phyloP scores from a whole-genome alignment of 208 protist species.

The Naegleria fowleri region DNA sequence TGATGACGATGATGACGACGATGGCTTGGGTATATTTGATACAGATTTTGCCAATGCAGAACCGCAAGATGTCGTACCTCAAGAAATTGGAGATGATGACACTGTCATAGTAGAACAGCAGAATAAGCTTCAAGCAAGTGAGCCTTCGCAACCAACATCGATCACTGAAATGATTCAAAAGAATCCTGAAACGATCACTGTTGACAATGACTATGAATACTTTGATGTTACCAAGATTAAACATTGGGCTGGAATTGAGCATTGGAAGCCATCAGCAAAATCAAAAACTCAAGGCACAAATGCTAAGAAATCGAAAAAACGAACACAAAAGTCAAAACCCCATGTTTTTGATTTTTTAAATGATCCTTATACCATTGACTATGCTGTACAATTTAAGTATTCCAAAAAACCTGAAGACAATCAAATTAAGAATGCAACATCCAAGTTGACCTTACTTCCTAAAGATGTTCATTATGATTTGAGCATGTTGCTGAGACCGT shows the following conservation, averaged over 20 bases:
- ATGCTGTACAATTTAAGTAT: neutral
- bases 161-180: constrained; percentile 2
- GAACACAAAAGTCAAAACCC: neutral
- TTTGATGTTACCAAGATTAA: constrained; percentile 29
- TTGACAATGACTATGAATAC: constrained; percentile 34
- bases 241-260: constrained; percentile 40
- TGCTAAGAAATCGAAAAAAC: constrained; percentile 30
- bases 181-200: neutral
- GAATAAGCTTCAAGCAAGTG: neutral
- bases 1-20: constrained; percentile 38
- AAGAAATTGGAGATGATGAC: neutral
- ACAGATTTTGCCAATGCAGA: constrained; percentile 16
- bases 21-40: constrained; percentile 21
- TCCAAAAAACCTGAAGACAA: neutral
- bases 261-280: constrained; percentile 39
- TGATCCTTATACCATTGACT: neutral
- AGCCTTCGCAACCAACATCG: neutral
- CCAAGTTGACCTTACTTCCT: neutral
- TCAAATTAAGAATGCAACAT: neutral
- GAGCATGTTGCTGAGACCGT: neutral
- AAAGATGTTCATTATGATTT: constrained; percentile 3
- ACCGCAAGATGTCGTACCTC: neutral
- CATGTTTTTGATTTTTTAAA: neutral
- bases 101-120: neutral
- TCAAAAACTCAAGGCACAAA: neutral